Evolutionary conservation across 2,329 filamentous ascomycete species (phyloP).

Genomic region (Pseudogymnoascus destructans): DNA sequence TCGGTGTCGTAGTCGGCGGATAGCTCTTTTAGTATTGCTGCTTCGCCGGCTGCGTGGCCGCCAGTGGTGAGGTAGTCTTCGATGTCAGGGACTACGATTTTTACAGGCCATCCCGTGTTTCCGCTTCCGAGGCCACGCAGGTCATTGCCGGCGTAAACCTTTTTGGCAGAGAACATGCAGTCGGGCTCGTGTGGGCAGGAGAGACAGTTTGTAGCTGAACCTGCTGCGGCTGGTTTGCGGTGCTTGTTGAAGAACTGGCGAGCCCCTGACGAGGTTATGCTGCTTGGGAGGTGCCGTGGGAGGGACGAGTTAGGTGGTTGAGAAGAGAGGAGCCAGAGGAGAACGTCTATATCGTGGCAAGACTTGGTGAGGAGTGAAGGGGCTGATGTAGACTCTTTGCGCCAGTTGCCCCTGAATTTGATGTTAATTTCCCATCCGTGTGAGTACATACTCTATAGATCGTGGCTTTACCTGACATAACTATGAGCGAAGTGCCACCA

Average conservation of each 20-base stretch:
- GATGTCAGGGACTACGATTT: constrained; percentile 83
- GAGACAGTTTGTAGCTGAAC: constrained; percentile 73
- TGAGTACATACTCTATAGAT: background rate
- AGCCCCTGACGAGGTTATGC: constrained; percentile 62
- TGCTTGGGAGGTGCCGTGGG: constrained; percentile 58
- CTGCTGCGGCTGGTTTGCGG: constrained; percentile 64
- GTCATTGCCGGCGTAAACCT: constrained; percentile 62
- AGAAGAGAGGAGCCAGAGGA: constrained; percentile 81
- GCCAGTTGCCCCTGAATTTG: constrained; percentile 68
- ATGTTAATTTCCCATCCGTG: constrained; percentile 7
- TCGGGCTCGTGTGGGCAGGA: constrained; percentile 59
- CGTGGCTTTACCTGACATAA: constrained; percentile 51
- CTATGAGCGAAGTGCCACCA: constrained; percentile 94
- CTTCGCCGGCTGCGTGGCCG: constrained; percentile 36
- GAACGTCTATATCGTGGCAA: constrained; percentile 88
- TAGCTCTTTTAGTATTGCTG: constrained; percentile 28
- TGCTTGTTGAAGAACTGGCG: constrained; percentile 65
- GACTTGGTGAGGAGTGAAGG: constrained; percentile 86
- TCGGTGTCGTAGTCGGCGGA: constrained; percentile 40
- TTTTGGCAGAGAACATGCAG: constrained; percentile 77
- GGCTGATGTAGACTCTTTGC: constrained; percentile 61
- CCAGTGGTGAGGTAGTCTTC: constrained; percentile 51
- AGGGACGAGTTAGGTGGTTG: constrained; percentile 27
- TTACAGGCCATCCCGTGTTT: constrained; percentile 67
- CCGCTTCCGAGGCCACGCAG: constrained; percentile 47